phyloP scores from a whole-genome alignment of 108 stramenopile species.

The Nitzschia sp. region DNA sequence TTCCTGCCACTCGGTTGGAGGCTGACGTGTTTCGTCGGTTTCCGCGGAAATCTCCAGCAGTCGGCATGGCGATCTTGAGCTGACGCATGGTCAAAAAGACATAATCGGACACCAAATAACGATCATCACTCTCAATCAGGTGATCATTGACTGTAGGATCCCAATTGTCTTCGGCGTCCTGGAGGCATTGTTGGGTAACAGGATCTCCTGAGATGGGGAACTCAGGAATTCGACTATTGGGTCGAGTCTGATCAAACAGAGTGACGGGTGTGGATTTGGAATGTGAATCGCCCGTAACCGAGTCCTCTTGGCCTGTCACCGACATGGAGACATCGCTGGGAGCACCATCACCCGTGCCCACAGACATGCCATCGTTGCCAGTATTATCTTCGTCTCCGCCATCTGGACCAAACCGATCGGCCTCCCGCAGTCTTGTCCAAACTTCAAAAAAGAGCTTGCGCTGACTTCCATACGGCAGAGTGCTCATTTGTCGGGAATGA shows the following conservation, averaged over 20 bases:
- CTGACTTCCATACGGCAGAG: conserved; percentile 52
- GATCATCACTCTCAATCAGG: conserved; percentile 40
- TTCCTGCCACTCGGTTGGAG: conserved; percentile 12
- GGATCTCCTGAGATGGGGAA: conserved; percentile 30
- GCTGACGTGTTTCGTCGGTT: conserved; percentile 24
- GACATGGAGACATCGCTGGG: neutral
- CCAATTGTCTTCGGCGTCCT: conserved; percentile 37
- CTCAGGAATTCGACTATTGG: conserved; percentile 5
- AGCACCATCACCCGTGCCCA: neutral
- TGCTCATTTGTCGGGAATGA: conserved; percentile 44
- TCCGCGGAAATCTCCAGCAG: conserved; percentile 26
- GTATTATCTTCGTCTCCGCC: neutral
- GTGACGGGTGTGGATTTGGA: neutral
- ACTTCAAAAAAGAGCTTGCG: conserved; percentile 44
- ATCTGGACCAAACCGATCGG: conserved; percentile 24
- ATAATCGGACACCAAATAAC: conserved; percentile 49
- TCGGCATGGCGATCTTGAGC: conserved; percentile 43
- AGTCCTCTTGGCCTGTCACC: neutral
- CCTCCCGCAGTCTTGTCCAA: conserved; percentile 46
- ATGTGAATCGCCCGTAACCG: neutral
- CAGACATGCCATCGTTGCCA: neutral
- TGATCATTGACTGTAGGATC: conserved; percentile 36
- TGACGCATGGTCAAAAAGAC: conserved; percentile 57
- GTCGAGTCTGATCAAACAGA: conserved; percentile 5
- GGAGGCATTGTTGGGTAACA: conserved; percentile 26